Percentiles rank a stretch among this genome's conserved stretches.
phyloP scores from a whole-genome alignment of 345 rosid genomes.

The Excoecaria agallocha region DNA sequence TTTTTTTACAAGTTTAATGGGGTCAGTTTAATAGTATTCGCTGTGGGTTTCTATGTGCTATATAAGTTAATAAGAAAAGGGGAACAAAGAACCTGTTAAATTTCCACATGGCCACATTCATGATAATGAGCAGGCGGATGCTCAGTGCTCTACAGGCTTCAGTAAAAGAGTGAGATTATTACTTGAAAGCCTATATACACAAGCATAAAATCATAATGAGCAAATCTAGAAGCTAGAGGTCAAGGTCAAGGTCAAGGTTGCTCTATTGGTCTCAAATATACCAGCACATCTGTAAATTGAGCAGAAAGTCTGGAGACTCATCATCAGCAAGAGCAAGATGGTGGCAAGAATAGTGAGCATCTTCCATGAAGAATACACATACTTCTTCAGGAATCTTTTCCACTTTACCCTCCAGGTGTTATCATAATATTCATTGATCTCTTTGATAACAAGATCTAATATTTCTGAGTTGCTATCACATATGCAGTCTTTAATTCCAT shows the following conservation, averaged over 20 bases:
- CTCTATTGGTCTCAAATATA: background rate
- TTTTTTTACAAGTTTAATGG: no score
- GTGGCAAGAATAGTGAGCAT: background rate
- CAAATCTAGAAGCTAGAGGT: background rate
- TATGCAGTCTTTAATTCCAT: background rate
- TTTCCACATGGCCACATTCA: no score
- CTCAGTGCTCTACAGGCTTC: no score
- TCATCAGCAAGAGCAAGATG: background rate
- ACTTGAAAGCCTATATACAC: no score
- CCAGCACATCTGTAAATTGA: background rate
- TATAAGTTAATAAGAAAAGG: no score
- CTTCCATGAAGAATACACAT: constrained; percentile 5
- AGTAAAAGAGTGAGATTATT: no score
- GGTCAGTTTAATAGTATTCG: no score
- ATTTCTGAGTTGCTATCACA: background rate
- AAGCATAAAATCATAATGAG: background rate
- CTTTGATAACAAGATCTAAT: background rate
- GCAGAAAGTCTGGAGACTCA: background rate
- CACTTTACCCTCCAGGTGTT: background rate
- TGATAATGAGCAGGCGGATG: no score
- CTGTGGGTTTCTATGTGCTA: no score
- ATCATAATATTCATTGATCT: background rate
- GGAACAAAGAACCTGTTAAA: no score
- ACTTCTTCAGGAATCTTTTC: background rate
- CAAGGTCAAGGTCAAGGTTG: background rate